A percentile compares a stretch with the other conserved stretches of the same genome.
These are phyloP conservation scores for Podosphaera fusca DNA, from an alignment of 2,329 filamentous ascomycete species.

Conservation along the genomic window DNA sequence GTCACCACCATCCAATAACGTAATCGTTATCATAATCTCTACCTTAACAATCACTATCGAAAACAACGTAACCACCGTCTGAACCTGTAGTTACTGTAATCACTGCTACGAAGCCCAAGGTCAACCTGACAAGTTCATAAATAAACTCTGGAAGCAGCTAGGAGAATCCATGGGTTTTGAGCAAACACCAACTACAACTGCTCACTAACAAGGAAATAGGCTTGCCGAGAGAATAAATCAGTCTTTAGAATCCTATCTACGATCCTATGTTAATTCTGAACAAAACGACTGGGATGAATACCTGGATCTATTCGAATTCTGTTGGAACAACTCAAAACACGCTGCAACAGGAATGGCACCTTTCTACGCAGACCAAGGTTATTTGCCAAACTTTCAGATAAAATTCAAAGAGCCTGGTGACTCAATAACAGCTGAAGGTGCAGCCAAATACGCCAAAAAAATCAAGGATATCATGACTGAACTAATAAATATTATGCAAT, in stretches of 20 bases:
- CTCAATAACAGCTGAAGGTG: not conserved
- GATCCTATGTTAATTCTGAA: constrained; percentile 3
- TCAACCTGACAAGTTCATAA: too few species aligned
- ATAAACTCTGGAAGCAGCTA: not conserved
- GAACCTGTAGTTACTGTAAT: too few species aligned
- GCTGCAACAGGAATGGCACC: not conserved
- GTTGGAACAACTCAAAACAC: not conserved
- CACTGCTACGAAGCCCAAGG: too few species aligned
- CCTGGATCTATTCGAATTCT: not conserved
- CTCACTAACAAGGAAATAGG: not conserved
- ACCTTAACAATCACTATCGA: too few species aligned
- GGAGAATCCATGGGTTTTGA: not conserved
- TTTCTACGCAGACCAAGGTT: constrained; percentile 1
- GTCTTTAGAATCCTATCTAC: constrained; percentile 2
- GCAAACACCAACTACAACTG: not conserved
- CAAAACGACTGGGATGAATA: not conserved
- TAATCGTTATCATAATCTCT: too few species aligned
- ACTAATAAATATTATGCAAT: not conserved
- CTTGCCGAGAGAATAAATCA: constrained; percentile 2
- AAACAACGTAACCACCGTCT: too few species aligned
- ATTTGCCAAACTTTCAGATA: not conserved
- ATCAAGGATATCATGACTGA: not conserved
- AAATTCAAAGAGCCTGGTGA: not conserved
- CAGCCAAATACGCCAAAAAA: not conserved
- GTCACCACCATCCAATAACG: too few species aligned